Evolutionary conservation across 495 filamentous ascomycete species (phyloP), one percentile per base, ranked within the genome.

Genomic region (Hypoxylon lienhwacheense): DNA sequence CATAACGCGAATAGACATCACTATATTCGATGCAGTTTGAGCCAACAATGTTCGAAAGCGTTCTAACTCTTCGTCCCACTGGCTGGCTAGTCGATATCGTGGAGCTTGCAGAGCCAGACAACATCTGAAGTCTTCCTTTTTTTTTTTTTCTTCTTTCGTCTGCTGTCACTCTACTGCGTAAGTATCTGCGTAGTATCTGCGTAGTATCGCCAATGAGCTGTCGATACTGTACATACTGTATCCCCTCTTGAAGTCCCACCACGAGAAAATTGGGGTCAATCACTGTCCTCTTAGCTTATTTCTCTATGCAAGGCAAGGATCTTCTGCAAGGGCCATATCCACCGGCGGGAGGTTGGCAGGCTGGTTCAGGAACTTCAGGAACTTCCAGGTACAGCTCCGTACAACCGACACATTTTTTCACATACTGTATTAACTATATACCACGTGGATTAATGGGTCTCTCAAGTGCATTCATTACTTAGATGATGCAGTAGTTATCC

Each of bases 271-370:
- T 16, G 14, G n/a, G 45, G 51, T 61, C 57, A 61, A 61, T 61
- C 50, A 61, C 12, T 41, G 26, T 28, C 51, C 16, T 51, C 51
- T 25, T 42, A 46, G 51, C 51, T 47, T n/a, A 40, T 17, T 21
- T 45, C 31, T 40, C 41, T 36, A 61, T 61, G 50, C 57, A 55
- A 40, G 22, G 29, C 51, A 49, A 37, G 57, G 57, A 46, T 54
- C 25, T 47, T 61, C 57, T 61, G 57, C 57, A 61, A 61, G 57
- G 57, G 57, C 57, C 50, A 24, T 60, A 19, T 20, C 44, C 49
- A 34, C 24, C 45, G 41, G 40, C 35, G 40, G 25, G 41, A 51
- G 33, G 39, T 42, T 52, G 47, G 47, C 37, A 42, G 40, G 42
- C 25, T 42, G 41, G 35, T 47, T 53, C 42, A 57, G 47, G 41